Evolutionary conservation across 169 alveolate species (phyloP).

Genomic region (Plasmodium gonderi): DNA sequence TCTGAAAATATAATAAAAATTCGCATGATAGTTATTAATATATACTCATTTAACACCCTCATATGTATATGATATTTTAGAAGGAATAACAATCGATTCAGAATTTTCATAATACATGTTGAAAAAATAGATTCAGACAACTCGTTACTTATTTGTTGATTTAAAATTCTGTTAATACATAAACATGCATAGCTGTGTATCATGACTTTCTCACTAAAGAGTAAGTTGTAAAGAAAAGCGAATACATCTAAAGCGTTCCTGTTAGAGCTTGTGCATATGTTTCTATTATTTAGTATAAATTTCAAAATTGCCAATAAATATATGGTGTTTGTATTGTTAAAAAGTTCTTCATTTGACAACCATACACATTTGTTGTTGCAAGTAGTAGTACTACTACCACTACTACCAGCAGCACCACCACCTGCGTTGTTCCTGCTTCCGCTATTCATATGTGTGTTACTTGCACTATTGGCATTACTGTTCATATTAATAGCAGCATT

Average conservation of each 20-base stretch:
- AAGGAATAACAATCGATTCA: slow-evolving; percentile 22
- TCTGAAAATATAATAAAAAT: slow-evolving; percentile 10
- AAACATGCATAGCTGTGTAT: slow-evolving; percentile 32
- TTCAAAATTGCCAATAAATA: slow-evolving; percentile 25
- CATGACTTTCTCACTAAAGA: slow-evolving; percentile 42
- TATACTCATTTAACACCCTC: slow-evolving; percentile 38
- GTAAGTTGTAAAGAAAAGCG: neutral
- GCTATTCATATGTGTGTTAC: neutral
- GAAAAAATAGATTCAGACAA: neutral
- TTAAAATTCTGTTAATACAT: slow-evolving; percentile 49
- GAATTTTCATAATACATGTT: neutral
- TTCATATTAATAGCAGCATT: neutral
- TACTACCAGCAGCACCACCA: neutral
- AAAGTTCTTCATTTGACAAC: slow-evolving; percentile 27
- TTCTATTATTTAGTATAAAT: slow-evolving; percentile 48
- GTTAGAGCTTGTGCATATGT: neutral
- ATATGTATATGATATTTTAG: slow-evolving; percentile 15
- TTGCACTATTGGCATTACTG: neutral
- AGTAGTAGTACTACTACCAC: neutral
- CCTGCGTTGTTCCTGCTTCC: neutral
- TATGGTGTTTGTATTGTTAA: slow-evolving; percentile 12
- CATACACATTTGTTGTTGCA: neutral
- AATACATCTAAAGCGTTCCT: slow-evolving; percentile 7
- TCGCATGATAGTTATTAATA: slow-evolving; percentile 39
- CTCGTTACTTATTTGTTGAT: slow-evolving; percentile 1